Base-by-base conservation (phyloP, 768 basidiomycete species). In the Clitopilus passeckerianus region DNA sequence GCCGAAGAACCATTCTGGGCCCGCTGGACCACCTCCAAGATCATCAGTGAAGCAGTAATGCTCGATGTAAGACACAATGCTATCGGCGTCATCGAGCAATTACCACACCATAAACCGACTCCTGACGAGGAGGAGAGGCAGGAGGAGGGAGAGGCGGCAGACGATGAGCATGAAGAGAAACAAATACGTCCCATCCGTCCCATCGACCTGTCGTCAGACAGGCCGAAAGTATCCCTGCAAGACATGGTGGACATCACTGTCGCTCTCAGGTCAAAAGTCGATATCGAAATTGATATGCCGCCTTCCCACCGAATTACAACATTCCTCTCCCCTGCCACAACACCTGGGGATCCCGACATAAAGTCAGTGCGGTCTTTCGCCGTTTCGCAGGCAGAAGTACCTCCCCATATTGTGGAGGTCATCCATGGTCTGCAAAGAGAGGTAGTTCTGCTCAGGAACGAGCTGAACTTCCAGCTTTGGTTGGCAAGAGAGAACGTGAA, bases 381-480 rank as follows among this genome's bases (percentile, higher is more conserved):
- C 4, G 16, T 46, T 2, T 52, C 65, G 1, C 56, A 57, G 41
- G 60, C 66, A 57, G 65, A 62, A 10, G 62, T 81, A 16, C 78
- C 84, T 8, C 63, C 74, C 6, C 81, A 82, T 64, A 77, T 85
- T n/a, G 76, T 77, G n/a, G 81, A 85, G 57, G 86, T 85, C 8
- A 84, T 94, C 30, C 81, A 86, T 14, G 79, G 75, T 6, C 74
- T 95, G 59, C 93, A 95, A 70, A 79, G 88, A 46, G 90, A 94
- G 66, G 78, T 90, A 1, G 70, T 93, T 1, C 71, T 93, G 27
- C 75, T 94, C 27, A 79, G 88, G 54, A 91, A 86, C 67, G 91
- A 94, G 63, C 82, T 94, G 43, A 91, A 92, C 67, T 91, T 93
- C 61, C 90, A 94, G 73, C 76, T 87, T 23, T 95, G 91, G 90